Evolutionary conservation across 2,329 filamentous ascomycete genomes (phyloP), one percentile per base, ranked within the genome.

Genomic region (Xylariaceae sp.): DNA sequence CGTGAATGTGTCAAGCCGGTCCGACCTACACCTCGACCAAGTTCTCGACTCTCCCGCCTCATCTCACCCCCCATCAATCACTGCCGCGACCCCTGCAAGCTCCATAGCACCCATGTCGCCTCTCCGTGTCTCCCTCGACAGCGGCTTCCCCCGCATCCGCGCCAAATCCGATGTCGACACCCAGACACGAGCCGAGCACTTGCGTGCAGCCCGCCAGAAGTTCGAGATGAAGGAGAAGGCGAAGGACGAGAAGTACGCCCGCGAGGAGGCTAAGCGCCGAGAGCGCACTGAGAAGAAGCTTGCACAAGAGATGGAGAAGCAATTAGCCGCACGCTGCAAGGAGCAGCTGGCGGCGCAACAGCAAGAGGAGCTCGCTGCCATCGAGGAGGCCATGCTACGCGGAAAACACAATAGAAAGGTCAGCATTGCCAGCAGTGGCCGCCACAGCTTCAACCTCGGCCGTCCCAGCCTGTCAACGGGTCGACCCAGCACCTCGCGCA

Each of bases 231-330:
- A 77, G 59, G 79, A 85, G 61, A 71, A 71, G 14, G 68, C 68
- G 42, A 83, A 84, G 64, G 75, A 82, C 27, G 80, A 82, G 58
- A 83, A 82, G 57, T 78, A 79, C 39, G 79, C 76, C 14, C 74
- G 75, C 11, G 77, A 82, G 54, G 73, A 81, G 66, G 71, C 76
- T 46, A 72, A 71, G 51, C 79, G 76, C 49, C 72, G 75, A 27
- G 79, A 83, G 59, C 78, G 79, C 37, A 72, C 72, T n/a, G 75
- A 79, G 45, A 72, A 68, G 55, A 80, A 75, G 57, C 77, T 80
- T 48, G 76, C 77, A 1, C 69, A 70, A 29, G 71, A 73, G 45
- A 62, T 73, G 8, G 77, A 79, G 58, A 73, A 69, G 52, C 66
- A 69, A 37, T 64, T 68, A n/a, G 67, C 59, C 11, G 58, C 45